These are phyloP conservation scores for Ocimum tenuiflorum DNA, from an alignment of 257 asterid genomes.

Conservation along the genomic window DNA sequence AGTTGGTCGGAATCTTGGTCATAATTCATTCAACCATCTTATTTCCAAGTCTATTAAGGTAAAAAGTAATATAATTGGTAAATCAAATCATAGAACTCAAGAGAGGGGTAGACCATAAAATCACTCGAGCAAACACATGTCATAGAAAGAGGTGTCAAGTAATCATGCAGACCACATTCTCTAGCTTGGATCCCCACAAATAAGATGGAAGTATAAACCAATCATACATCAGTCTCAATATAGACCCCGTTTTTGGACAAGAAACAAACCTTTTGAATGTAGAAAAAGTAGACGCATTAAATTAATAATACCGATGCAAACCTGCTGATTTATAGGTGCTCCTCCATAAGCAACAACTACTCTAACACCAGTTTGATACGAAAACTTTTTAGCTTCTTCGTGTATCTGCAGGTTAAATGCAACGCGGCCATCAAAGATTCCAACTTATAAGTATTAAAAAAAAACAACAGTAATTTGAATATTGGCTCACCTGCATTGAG, in stretches of 20 bases:
- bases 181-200: not conserved
- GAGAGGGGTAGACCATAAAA: not conserved
- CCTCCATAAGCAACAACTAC: conserved; percentile 86
- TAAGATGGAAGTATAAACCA: not conserved
- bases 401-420: conserved; percentile 53
- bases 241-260: not conserved
- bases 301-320: conserved; percentile 1
- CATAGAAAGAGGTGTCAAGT: conserved; percentile 6
- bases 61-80: not conserved
- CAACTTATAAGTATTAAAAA: not conserved
- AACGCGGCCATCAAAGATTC: conserved; percentile 2
- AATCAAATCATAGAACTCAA: not conserved
- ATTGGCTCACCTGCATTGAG: conserved; percentile 57
- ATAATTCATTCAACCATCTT: not conserved
- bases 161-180: not conserved
- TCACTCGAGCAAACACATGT: not conserved
- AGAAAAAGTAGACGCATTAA: not conserved
- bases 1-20: not conserved
- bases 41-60: not conserved
- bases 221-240: not conserved
- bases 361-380: conserved; percentile 69
- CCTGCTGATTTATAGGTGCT: conserved; percentile 80
- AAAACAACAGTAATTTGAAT: not conserved
- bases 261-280: not conserved
- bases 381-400: conserved; percentile 69